These are phyloP conservation scores for Fusarium sp. DNA, from an alignment of 2,329 filamentous ascomycete genomes.

Conservation along the genomic window DNA sequence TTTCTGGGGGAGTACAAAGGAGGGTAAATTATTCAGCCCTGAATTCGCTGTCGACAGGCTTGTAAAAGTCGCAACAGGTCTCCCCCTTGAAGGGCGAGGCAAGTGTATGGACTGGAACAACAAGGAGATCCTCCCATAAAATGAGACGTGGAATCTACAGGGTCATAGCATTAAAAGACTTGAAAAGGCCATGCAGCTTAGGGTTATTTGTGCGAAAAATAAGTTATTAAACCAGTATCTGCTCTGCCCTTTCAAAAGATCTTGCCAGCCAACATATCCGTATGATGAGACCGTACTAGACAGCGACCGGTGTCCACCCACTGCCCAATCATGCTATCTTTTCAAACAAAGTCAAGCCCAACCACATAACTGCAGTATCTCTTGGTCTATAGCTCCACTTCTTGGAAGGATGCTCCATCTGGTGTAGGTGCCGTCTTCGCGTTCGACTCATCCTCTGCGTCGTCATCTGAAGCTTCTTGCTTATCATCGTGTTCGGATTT, in stretches of 20 bases:
- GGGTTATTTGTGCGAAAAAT: not conserved
- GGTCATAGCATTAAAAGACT: not conserved
- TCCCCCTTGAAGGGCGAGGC: constrained; percentile 63
- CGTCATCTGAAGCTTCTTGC: constrained; percentile 47
- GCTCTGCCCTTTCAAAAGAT: constrained; percentile 26
- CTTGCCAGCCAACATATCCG: constrained; percentile 21
- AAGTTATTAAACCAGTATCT: constrained; percentile 37
- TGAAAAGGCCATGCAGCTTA: not conserved
- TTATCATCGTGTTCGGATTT: constrained; percentile 45
- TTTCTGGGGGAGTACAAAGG: constrained; percentile 73
- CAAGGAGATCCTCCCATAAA: constrained; percentile 55
- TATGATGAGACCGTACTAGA: constrained; percentile 9
- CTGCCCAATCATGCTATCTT: constrained; percentile 6
- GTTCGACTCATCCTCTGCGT: constrained; percentile 46
- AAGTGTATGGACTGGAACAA: constrained; percentile 76
- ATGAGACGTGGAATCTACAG: not conserved
- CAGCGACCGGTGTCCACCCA: not conserved
- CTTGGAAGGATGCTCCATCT: constrained; percentile 69
- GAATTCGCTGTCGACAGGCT: constrained; percentile 74
- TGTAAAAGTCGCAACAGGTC: constrained; percentile 64
- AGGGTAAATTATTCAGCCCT: constrained; percentile 70
- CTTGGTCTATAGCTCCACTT: constrained; percentile 63
- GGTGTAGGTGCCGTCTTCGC: constrained; percentile 58
- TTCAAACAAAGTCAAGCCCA: not conserved
- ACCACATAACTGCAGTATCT: not conserved